These are phyloP conservation scores for Tetradesmus lagerheimii DNA, from an alignment of 139 green algal species.

Conservation along the genomic window DNA sequence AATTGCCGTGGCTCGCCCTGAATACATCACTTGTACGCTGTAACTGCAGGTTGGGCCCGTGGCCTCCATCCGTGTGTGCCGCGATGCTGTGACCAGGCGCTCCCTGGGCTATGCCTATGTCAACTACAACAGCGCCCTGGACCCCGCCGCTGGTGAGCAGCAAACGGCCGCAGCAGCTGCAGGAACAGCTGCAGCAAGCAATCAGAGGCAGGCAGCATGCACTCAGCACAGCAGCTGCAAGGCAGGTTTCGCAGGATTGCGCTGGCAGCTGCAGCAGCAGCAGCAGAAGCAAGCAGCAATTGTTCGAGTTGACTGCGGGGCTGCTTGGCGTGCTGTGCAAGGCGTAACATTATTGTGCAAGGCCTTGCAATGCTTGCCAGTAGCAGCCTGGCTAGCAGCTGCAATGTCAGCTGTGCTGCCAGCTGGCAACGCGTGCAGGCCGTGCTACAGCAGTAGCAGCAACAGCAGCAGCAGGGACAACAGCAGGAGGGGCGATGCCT, in stretches of 20 bases:
- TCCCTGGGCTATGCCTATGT: conserved; percentile 97
- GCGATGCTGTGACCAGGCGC: conserved; percentile 91
- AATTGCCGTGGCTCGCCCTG: neutral
- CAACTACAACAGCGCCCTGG: conserved; percentile 93
- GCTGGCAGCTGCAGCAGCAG: neutral
- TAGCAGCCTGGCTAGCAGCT: neutral
- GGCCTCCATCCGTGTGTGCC: conserved; percentile 93
- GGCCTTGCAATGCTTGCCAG: no score
- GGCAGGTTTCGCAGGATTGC: neutral
- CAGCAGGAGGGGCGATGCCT: neutral
- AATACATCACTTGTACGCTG: neutral
- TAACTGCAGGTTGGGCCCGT: conserved; percentile 88
- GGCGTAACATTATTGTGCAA: no score
- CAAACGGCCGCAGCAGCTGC: neutral
- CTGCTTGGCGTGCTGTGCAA: neutral
- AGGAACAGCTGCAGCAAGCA: neutral
- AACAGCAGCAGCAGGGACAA: neutral
- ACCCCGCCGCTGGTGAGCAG: conserved; percentile 80
- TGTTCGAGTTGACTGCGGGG: neutral
- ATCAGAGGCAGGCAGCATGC: neutral
- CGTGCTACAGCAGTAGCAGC: neutral
- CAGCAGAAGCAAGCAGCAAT: neutral
- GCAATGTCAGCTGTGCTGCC: neutral
- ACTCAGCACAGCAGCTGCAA: neutral
- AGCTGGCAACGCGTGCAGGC: neutral